Percentiles rank a stretch among this genome's conserved stretches.
Conservation (phyloP, 1,139 yeast genomes). For the Blastobotrys aristatus region DNA sequence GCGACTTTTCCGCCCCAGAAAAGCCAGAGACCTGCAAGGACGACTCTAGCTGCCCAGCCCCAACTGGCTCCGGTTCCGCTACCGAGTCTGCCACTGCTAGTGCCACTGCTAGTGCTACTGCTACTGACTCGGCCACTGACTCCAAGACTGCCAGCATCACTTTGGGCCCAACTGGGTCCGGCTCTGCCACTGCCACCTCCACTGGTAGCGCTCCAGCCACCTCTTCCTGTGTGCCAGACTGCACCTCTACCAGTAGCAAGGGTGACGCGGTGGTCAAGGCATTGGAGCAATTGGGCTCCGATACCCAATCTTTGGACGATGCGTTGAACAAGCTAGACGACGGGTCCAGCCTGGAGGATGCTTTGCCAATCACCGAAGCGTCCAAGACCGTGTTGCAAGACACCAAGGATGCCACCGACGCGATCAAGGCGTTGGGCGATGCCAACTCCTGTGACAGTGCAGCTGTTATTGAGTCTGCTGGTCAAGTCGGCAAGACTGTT, state of each 20-base stretch:
- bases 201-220: conserved; percentile 5
- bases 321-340: conserved; percentile 2
- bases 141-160: neutral
- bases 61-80: neutral
- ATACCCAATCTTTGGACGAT: conserved; percentile 3
- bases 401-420: conserved; percentile 7
- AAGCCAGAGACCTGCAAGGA: conserved; percentile 10
- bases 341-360: conserved; percentile 6
- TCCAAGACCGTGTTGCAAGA: conserved; percentile 4
- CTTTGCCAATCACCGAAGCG: conserved; percentile 9
- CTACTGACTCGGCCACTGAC: neutral
- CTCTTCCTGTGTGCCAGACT: conserved; percentile 8
- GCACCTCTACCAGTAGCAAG: conserved; percentile 3
- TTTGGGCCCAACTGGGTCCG: neutral
- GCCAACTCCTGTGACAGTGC: conserved; percentile 7
- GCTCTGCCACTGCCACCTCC: conserved; percentile 7
- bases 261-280: conserved; percentile 1
- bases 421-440: conserved; percentile 2
- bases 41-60: conserved; percentile 1
- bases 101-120: neutral
- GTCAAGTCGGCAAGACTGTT: neutral
- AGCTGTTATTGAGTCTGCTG: neutral
- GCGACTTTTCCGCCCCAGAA: neutral
- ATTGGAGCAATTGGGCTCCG: neutral
- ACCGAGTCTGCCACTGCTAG: neutral